Conservation (phyloP, 768 basidiomycete species). For the Boletellus ananas region DNA sequence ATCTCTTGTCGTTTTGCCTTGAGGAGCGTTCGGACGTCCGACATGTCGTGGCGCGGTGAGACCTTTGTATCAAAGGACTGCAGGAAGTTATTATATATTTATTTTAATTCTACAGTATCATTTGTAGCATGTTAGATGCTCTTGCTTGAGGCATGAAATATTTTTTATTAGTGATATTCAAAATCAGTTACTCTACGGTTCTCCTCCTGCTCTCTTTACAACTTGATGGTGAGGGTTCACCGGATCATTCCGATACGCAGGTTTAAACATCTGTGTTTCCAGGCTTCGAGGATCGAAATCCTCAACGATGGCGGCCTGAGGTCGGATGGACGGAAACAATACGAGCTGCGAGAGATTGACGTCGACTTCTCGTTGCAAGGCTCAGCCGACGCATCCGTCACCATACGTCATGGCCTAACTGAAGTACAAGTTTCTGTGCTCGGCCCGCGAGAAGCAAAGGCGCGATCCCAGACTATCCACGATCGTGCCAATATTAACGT, state of each 20-base stretch:
- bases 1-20: constrained; percentile 80
- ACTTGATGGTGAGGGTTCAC: neutral
- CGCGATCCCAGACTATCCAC: constrained; percentile 74
- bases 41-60: constrained; percentile 39
- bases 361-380: constrained; percentile 76
- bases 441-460: constrained; percentile 87
- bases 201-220: neutral
- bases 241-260: neutral
- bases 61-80: too few relatives aligned
- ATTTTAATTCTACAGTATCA: too few relatives aligned
- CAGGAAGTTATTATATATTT: too few relatives aligned
- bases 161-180: too few relatives aligned
- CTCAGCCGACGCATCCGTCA: constrained; percentile 81
- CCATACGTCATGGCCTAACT: constrained; percentile 85
- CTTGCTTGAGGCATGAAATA: too few relatives aligned
- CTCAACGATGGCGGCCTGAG: constrained; percentile 85
- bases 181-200: too few relatives aligned
- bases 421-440: constrained; percentile 85
- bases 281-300: constrained; percentile 63
- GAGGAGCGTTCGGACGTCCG: constrained; percentile 78
- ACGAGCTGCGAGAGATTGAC: constrained; percentile 78
- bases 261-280: neutral
- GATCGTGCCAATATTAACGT: constrained; percentile 89
- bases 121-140: too few relatives aligned
- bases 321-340: constrained; percentile 89